A percentile compares a stretch with the other conserved stretches of the same genome.
Evolutionary conservation across 371 early-diverging fungal genomes (phyloP).

Genomic region (Dentiscutata heterogama): DNA sequence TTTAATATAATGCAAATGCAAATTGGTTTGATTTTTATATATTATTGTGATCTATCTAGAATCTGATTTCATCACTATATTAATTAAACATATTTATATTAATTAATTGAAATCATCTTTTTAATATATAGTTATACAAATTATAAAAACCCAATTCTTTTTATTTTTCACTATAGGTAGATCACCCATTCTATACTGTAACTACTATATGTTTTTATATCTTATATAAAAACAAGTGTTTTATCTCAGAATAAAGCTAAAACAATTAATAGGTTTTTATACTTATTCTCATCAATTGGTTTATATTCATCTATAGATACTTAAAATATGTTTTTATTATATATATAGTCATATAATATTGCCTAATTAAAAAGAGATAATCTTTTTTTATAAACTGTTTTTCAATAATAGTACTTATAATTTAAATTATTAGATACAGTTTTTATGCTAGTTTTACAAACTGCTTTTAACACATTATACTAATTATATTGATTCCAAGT

Average conservation of each 20-base stretch:
- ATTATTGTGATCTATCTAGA: constrained; percentile 21
- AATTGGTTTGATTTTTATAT: constrained; percentile 26
- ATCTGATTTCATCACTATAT: constrained; percentile 19
- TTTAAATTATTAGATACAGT: constrained; percentile 22
- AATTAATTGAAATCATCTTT: neutral
- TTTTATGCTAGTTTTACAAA: neutral
- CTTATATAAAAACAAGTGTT: neutral
- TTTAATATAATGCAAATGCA: constrained; percentile 41
- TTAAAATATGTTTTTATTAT: neutral
- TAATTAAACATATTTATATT: neutral
- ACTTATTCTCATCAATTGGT: neutral
- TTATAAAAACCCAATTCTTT: constrained; percentile 19
- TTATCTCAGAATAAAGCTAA: neutral
- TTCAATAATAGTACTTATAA: neutral
- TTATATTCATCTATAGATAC: constrained; percentile 16
- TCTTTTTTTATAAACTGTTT: constrained; percentile 26
- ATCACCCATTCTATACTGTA: neutral
- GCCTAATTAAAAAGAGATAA: constrained; percentile 18
- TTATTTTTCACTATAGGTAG: neutral
- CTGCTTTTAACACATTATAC: neutral
- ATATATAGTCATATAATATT: neutral
- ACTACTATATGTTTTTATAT: neutral
- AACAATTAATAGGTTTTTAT: neutral
- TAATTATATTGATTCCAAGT: neutral
- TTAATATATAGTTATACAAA: constrained; percentile 9